Evolutionary conservation across 192 early-diverging fungal genomes (phyloP), one percentile per base, ranked within the genome.

Genomic region (Coemansia erecta): DNA sequence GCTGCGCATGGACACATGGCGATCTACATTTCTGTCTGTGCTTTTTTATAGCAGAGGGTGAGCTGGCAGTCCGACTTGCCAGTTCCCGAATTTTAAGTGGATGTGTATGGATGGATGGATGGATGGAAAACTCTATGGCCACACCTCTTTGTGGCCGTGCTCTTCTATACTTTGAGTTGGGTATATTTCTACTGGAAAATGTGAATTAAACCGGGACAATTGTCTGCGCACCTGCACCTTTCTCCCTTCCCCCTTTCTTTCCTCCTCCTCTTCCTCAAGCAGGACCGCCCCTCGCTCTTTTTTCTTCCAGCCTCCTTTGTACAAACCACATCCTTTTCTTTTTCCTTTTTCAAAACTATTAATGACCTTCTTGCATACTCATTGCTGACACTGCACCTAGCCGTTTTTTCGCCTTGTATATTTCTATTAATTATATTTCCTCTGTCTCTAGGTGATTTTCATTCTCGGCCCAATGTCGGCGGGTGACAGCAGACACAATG

Each of bases 401-500:
- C 15, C 21, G 2, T 53, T 15, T 22, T 49, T 24, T 22, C 18
- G 23, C 9, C 31, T 53, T 53, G 11, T 33, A 22, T 37, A n/a
- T 26, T 18, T 28, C 15, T 33, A 22, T n/a, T 28, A 26, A n/a
- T 53, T 14, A 26, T 24, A 7, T 17, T 37, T 8, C 24, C 14
- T 31, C 51, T 37, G 21, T 14, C 23, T 14, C 24, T 31, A 28
- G 14, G 10, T 18, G 51, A 17, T 37, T 17, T 37, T 35, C 28
- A 33, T 17, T 53, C 15, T 18, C 51, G 2, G 51, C 12, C 10
- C 3, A 42, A 55, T 42, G 39, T 55, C 53, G 4, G 19, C 37
- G 35, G 53, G 39, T 23, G 53, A 57, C 42, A 57, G 43, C 56
- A 57, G 24, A 24, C 56, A 57, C 21, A 55, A 55, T 55, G 40